These are phyloP conservation scores for Lachancea sp. DNA, from an alignment of 805 yeast genomes.

Conservation along the genomic window DNA sequence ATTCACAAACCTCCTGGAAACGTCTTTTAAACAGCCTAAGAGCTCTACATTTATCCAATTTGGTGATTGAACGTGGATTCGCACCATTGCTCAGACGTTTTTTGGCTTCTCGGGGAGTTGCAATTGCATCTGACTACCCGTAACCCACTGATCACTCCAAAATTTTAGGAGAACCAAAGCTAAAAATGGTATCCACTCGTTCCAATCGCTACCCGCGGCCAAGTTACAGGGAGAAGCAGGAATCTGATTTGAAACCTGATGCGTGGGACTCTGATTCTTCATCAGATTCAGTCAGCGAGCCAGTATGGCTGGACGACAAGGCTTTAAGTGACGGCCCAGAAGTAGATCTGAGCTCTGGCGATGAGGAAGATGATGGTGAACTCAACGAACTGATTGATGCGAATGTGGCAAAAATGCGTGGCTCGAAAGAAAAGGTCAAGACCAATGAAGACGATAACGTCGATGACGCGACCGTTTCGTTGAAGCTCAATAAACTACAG, in stretches of 20 bases:
- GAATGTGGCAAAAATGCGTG: background rate
- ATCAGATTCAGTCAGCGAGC: conserved; percentile 9
- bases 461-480: conserved; percentile 43
- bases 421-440: conserved; percentile 9
- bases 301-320: conserved; percentile 26
- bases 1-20: too few species aligned
- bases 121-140: too few species aligned
- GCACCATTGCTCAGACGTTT: too few species aligned
- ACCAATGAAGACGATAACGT: conserved; percentile 8
- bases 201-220: background rate
- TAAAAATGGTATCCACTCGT: background rate
- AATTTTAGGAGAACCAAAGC: too few species aligned
- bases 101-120: too few species aligned
- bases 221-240: conserved; percentile 27
- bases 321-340: conserved; percentile 9
- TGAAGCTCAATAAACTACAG: conserved; percentile 59
- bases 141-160: too few species aligned
- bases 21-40: too few species aligned
- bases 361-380: conserved; percentile 15
- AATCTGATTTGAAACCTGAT: conserved; percentile 25
- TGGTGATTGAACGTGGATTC: too few species aligned
- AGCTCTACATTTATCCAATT: too few species aligned
- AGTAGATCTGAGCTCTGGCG: conserved; percentile 1
- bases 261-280: conserved; percentile 12
- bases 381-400: conserved; percentile 15